A percentile compares a stretch with the other conserved stretches of the same genome.
Conservation (phyloP, 805 yeast genomes). For the Diddensiella caesifluorescens region DNA sequence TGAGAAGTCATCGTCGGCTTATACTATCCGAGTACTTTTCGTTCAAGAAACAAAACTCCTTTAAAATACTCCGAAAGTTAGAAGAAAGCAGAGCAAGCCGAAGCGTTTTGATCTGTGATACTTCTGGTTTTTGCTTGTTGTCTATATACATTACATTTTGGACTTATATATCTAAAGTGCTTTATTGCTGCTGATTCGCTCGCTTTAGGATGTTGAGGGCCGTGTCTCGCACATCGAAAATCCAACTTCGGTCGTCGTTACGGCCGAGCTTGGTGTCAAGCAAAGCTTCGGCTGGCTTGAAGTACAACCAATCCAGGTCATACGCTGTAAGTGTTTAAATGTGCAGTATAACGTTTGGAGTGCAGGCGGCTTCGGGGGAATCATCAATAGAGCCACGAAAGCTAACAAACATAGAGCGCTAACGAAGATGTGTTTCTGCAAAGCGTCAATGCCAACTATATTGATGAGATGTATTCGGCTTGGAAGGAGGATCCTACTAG, state of each 20-base stretch:
- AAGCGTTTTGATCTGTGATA: too few species aligned
- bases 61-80: too few species aligned
- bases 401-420: slow-evolving; percentile 10
- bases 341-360: not conserved
- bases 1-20: too few species aligned
- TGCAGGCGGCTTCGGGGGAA: not conserved
- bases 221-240: not conserved
- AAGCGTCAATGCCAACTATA: slow-evolving; percentile 80
- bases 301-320: not conserved
- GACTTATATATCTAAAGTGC: too few species aligned
- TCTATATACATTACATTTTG: too few species aligned
- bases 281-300: not conserved
- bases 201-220: slow-evolving; percentile 2
- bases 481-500: slow-evolving; percentile 87
- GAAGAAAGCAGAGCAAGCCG: too few species aligned
- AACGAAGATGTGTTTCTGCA: slow-evolving; percentile 67
- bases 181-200: too few species aligned
- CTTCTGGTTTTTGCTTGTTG: too few species aligned
- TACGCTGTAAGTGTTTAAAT: slow-evolving; percentile 1
- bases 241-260: not conserved
- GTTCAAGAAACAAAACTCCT: too few species aligned
- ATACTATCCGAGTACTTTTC: too few species aligned
- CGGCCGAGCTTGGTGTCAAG: not conserved
- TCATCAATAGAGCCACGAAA: not conserved
- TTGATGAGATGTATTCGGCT: slow-evolving; percentile 96